These are phyloP conservation scores for Tripterygium wilfordii DNA, from an alignment of 177 flowering plant genomes.

Conservation along the genomic window DNA sequence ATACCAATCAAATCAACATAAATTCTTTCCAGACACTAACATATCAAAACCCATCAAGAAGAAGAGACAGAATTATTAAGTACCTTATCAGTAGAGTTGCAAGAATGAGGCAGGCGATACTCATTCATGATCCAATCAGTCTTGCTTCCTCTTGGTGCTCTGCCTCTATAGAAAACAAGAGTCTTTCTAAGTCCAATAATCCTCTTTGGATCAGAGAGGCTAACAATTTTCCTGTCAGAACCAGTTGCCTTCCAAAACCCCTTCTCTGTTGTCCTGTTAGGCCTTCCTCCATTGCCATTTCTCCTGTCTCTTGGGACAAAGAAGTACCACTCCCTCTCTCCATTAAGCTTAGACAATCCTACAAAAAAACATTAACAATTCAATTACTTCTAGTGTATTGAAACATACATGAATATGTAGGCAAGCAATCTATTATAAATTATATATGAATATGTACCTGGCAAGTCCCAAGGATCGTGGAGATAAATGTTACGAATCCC, in stretches of 20 bases:
- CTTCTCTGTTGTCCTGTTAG: constrained; percentile 65
- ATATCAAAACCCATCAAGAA: too few species aligned
- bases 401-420: background rate
- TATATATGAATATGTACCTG: constrained; percentile 33
- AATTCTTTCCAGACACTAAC: too few species aligned
- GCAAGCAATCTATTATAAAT: background rate
- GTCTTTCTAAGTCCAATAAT: constrained; percentile 71
- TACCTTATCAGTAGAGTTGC: too few species aligned
- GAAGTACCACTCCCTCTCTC: constrained; percentile 96
- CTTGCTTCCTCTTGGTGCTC: constrained; percentile 73
- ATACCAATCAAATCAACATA: too few species aligned
- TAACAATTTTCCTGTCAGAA: constrained; percentile 60
- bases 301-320: constrained; percentile 81
- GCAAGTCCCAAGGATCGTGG: constrained; percentile 75
- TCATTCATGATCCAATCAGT: constrained; percentile 99
- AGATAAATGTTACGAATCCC: constrained; percentile 66
- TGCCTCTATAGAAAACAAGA: constrained; percentile 79
- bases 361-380: background rate
- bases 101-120: constrained; percentile 62
- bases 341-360: constrained; percentile 81
- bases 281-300: constrained; percentile 72
- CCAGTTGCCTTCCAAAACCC: constrained; percentile 99
- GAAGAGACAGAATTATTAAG: too few species aligned
- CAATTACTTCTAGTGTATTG: background rate
- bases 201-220: constrained; percentile 51